Base-by-base conservation (phyloP, 495 filamentous ascomycete species). In the Pyrenula massariospora region DNA sequence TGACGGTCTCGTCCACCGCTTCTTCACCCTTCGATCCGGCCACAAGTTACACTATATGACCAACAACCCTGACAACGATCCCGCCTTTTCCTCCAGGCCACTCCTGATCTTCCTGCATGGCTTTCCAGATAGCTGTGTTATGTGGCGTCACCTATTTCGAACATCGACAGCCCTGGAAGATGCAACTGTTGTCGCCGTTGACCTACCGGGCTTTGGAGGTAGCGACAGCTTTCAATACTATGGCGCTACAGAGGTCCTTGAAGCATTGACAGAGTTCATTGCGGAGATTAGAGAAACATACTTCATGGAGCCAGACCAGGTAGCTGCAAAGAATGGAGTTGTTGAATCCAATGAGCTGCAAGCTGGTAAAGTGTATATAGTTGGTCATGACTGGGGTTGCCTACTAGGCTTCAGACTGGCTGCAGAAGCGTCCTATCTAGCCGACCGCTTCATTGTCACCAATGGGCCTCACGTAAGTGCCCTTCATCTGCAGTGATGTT, bases 321-420 rank as follows among this genome's bases (percentile, higher is more conserved):
- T 20, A 1, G 3, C n/a, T 11, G 50, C 19, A 24, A 8, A 52
- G 51, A 23, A 58, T 12, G 22, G 51, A 48, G 64, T 57, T 2
- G 56, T 54, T 19, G 56, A 60, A n/a, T 52, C 55, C 12, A 63
- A 58, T 5, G 64, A 67, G 59, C n/a, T 20, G 8, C 50, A 52
- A 8, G 8, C 22, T 24, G 70, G 70, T 48, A 66, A 59, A 51
- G 70, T 76, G 1, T 64, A 81, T 20, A 66, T 82, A 42, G 77
- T 81, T 22, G 71, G 60, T 1, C 80, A 83, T 67, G 80, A 83
- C 54, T 83, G 80, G 80, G 80, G 80, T 11, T 77, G 72, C 56
- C 57, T 77, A 20, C 59, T 82, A 19, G 67, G 69, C 3, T 77
- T 70, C 63, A 69, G 79, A 31, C 71, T 83, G 21, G 80, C 79